Base-by-base conservation (phyloP, 495 filamentous ascomycete genomes). In the Xylaria longipes region DNA sequence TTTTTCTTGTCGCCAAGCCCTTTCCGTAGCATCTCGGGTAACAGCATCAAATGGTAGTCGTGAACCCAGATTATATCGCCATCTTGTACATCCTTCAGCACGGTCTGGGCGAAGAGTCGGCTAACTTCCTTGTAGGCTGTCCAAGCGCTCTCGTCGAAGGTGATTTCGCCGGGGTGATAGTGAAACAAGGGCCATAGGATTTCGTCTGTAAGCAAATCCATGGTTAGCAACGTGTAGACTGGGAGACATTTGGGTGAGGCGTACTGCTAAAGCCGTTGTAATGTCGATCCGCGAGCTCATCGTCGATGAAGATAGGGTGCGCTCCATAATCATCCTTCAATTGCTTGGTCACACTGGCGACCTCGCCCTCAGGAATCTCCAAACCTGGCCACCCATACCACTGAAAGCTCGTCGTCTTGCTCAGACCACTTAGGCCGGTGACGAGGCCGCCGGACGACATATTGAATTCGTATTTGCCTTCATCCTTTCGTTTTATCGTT, bases 331-430 rank as follows among this genome's bases (percentile, higher is more conserved):
- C 88, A 5, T 93, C 89, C 78, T 91, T 90, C 60, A 94, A 82
- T 61, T 89, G 87, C 82, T 91, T 87, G 72, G 88, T 85, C 72
- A 95, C 86, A 74, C 87, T 87, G 33, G 80, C 86, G 11, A 88
- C 82, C 74, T 95, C 93, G 27, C 82, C 86, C 67, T 93, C 91
- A 56, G 92, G 92, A 35, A 95, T 87, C 76, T 97, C 93, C 68
- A 97, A 78, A 37, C 95, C 95, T 9, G 95, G 94, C 96, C 96
- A 99, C 70, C 95, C 95, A 80, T 97, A 98, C 95, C 96, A 99
- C 79, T 94, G 91, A 83, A 97, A 98, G 54, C 90, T 95, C 14
- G 94, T 97, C 9, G 92, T 89, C 80, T 97, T 97, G 73, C 93
- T 92, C 73, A 99, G 82, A 25, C 95, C 96, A 72, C 91, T 94